These are phyloP conservation scores for Rhexocercosporidium sp. DNA, from an alignment of 2,329 filamentous ascomycete genomes.

Conservation along the genomic window DNA sequence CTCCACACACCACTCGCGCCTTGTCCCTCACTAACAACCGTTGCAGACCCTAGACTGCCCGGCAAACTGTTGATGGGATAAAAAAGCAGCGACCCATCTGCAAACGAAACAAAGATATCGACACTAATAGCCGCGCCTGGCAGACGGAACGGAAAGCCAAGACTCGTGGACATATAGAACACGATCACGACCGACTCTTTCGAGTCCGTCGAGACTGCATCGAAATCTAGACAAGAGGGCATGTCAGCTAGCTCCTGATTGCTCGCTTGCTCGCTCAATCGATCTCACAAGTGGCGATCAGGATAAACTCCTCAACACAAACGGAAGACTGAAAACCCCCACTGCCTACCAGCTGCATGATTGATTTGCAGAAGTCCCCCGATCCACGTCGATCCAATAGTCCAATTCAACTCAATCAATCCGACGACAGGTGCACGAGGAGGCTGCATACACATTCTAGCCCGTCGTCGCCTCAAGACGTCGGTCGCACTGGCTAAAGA, in stretches of 20 bases:
- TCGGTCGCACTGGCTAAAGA: too few species aligned
- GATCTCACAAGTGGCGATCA: too few species aligned
- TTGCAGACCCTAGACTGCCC: conserved; percentile 6
- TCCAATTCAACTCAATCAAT: too few species aligned
- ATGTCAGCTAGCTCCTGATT: neutral
- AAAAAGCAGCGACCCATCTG: conserved; percentile 27
- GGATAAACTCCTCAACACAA: too few species aligned
- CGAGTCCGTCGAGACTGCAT: conserved; percentile 42
- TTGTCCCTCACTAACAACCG: conserved; percentile 22
- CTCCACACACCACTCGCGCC: conserved; percentile 27
- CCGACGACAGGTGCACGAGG: too few species aligned
- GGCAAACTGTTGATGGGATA: neutral
- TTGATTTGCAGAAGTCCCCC: too few species aligned
- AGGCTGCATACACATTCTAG: too few species aligned
- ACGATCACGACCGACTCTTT: conserved; percentile 41
- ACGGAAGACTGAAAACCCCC: too few species aligned
- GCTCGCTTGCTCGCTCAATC: too few species aligned
- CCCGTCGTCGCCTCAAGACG: too few species aligned
- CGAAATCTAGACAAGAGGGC: conserved; percentile 39
- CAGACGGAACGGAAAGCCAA: conserved; percentile 45
- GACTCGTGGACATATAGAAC: conserved; percentile 41
- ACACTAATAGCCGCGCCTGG: conserved; percentile 16
- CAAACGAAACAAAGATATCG: conserved; percentile 19
- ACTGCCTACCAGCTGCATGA: too few species aligned
- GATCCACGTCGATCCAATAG: too few species aligned